Conservation (phyloP, 371 early-diverging fungal species). For the Mucor sp. region DNA sequence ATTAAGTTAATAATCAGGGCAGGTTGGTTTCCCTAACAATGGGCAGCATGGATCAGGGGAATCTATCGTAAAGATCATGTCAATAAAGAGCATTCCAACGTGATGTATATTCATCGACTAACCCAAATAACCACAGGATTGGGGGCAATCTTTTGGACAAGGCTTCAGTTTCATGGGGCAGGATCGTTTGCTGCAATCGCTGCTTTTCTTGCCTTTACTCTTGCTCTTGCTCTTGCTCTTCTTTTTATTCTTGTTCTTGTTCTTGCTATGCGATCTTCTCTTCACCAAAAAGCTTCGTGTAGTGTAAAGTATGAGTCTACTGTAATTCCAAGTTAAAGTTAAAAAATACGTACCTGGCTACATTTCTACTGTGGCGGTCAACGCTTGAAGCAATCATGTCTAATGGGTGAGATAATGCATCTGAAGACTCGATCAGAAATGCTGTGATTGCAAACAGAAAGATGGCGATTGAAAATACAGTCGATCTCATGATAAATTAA, state of each 20-base stretch:
- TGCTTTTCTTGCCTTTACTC: not conserved
- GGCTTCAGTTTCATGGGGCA: conserved; percentile 4
- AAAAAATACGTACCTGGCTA: not conserved
- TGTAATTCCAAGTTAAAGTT: too few species aligned
- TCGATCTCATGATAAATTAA: not conserved
- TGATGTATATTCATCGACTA: not conserved
- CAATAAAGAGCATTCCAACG: not conserved
- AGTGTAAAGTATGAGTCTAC: not conserved
- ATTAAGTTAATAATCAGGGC: conserved; percentile 5
- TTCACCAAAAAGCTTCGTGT: not conserved
- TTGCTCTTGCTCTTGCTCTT: not conserved
- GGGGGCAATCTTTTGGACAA: conserved; percentile 16
- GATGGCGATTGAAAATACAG: not conserved
- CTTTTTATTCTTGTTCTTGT: not conserved
- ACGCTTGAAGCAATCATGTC: not conserved
- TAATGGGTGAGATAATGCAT: not conserved
- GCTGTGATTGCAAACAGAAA: not conserved
- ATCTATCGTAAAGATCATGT: not conserved
- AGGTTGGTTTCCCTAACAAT: conserved; percentile 9
- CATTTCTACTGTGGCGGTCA: not conserved
- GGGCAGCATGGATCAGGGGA: conserved; percentile 20
- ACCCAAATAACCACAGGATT: conserved; percentile 16
- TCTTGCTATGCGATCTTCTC: not conserved
- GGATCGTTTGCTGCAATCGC: not conserved
- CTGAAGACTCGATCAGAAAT: not conserved